A percentile compares a stretch with the other conserved stretches of the same genome.
phyloP scores from a whole-genome alignment of 2,329 filamentous ascomycete species.

The Claviceps spartinae region DNA sequence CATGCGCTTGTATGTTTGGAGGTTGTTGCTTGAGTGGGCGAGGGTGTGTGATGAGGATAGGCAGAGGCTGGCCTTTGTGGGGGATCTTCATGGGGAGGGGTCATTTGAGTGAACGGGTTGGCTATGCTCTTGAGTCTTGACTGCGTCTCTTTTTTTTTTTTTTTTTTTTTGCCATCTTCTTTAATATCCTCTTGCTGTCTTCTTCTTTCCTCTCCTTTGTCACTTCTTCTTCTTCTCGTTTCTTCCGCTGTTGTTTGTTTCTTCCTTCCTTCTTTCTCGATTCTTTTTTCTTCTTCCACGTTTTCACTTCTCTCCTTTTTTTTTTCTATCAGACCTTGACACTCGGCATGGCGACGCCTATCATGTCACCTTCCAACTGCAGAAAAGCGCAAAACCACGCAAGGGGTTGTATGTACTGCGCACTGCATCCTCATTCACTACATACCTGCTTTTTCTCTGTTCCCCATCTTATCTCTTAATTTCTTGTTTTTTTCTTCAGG shows the following conservation, averaged over 20 bases:
- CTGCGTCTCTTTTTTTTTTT: background rate
- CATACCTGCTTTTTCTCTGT: background rate
- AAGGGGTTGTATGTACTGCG: background rate
- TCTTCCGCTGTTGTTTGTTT: background rate
- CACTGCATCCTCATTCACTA: background rate
- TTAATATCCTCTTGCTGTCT: background rate
- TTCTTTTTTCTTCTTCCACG: background rate
- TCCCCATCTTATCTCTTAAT: background rate
- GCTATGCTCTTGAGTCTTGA: background rate
- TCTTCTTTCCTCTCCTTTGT: background rate
- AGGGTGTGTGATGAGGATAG: conserved; percentile 33
- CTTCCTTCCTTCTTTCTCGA: background rate
- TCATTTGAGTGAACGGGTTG: background rate
- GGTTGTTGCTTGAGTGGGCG: conserved; percentile 45
- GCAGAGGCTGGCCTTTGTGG: conserved; percentile 29
- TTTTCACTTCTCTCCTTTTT: background rate
- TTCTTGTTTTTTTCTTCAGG: background rate
- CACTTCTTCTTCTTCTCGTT: background rate
- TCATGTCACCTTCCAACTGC: too few relatives aligned
- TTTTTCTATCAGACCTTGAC: background rate
- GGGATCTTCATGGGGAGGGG: conserved; percentile 20
- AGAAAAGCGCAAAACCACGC: background rate
- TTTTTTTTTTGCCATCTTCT: background rate
- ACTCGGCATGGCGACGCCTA: background rate
- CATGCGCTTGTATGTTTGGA: conserved; percentile 52